Base-by-base conservation (phyloP, 1,284 basidiomycete genomes). In the Amylostereum chailletii region DNA sequence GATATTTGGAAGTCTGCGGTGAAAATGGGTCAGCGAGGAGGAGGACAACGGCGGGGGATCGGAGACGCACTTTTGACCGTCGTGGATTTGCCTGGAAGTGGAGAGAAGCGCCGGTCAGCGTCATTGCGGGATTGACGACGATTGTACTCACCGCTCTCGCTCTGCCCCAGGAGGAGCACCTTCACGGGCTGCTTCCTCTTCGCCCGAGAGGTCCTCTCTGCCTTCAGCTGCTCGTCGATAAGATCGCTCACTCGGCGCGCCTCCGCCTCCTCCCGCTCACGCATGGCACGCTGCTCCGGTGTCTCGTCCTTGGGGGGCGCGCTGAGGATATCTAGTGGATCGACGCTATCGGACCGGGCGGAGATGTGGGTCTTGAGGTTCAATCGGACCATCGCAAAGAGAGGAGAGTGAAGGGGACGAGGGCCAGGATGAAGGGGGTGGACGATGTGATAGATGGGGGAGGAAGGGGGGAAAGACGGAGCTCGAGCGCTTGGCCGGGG, bases 121-220 rank as follows among this genome's bases (percentile, higher is more conserved):
- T 7, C n/a, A 10, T 7, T 19, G 19, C 7, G 42, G 42, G 5
- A 30, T n/a, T 4, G 27, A 31, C 7, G 19, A 31, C 42, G 40
- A 34, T 34, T 7, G 9, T 31, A 62, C 76, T 57, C 54, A 81
- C 79, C 80, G 55, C 78, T 81, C 60, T 81, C 79, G 47, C 77
- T 76, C 64, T 82, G 81, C 10, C 81, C 81, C 43, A 83, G 62
- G 19, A 83, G 66, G 10, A 83, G 63, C 43, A 82, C 68, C 57
- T 77, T 79, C 45, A 82, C 67, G 19, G 73, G 61, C 48, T 61
- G 60, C 52, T 66, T 71, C 51, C 72, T 65, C 58, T 70, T 75
- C 63, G 72, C 75, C 52, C 56, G 57, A 1, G 62, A 64, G 3
- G 65, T 68, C 6, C 70, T 65, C 52, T 79, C 76, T 50, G 63